A percentile compares a stretch with the other conserved stretches of the same genome.
Evolutionary conservation across 139 green algal species (phyloP).

Genomic region (Haematococcus lacustris): DNA sequence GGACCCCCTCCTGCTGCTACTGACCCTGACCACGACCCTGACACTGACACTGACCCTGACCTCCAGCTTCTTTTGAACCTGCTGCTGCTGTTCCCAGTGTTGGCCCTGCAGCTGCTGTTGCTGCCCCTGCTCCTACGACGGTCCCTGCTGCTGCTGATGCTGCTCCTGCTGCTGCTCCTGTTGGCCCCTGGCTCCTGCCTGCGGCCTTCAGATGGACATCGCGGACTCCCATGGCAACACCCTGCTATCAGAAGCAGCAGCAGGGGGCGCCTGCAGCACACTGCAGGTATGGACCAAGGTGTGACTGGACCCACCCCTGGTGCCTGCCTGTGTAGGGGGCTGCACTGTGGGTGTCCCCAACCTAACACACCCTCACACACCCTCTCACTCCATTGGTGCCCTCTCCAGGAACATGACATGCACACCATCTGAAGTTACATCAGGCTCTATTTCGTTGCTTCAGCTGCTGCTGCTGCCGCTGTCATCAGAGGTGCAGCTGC

Average conservation of each 20-base stretch:
- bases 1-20: too few species aligned
- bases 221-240: conserved; percentile 45
- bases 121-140: background rate
- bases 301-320: background rate
- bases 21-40: background rate
- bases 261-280: conserved; percentile 17
- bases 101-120: too few species aligned
- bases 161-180: background rate
- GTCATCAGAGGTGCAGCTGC: background rate
- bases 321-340: conserved; percentile 10
- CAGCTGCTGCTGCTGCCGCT: too few species aligned
- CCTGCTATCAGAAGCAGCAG: conserved; percentile 41
- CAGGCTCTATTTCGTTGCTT: background rate
- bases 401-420: background rate
- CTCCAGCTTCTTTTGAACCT: too few species aligned
- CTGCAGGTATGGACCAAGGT: background rate
- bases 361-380: background rate
- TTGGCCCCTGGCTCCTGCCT: background rate
- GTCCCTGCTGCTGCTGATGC: background rate
- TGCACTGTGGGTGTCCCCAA: background rate
- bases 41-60: too few species aligned
- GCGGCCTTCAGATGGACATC: background rate
- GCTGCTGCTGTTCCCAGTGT: too few species aligned
- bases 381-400: background rate
- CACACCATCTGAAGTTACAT: background rate